Evolutionary conservation across 2,329 filamentous ascomycete genomes (phyloP), one percentile per base, ranked within the genome.

Genomic region (Sclerotinia trifoliorum): DNA sequence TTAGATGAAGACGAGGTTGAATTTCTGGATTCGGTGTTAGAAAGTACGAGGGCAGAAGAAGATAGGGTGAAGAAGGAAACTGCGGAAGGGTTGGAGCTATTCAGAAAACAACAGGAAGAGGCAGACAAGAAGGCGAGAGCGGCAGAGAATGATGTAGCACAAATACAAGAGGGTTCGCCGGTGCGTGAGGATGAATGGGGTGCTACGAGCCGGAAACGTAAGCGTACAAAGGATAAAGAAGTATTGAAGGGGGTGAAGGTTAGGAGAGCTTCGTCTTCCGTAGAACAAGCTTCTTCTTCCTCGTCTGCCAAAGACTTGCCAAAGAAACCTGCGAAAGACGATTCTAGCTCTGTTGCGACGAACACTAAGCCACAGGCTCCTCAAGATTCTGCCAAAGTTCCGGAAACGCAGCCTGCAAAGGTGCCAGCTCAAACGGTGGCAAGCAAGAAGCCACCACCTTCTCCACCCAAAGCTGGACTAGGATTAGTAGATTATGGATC

Each of bases 1-100:
- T 83, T 95, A 42, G 89, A 94, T 76, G 90, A 93, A 69, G 90
- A 93, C 76, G 92, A 94, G 80, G 83, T 90, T 63, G 90, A 90
- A 26, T 94, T 93, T 72, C 80, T 95, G 63, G 87, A 89, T 58
- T 85, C 84, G 57, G 83, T 90, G 51, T 74, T 80, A 61, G 82
- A 81, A 64, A 79, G 80, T 65, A 80, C 81, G 75, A 78, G 83
- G 48, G 78, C 76, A 6, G 86, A 86, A 73, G 87, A 89, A 76
- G 85, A 85, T 70, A 77, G 81, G 56, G 78, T 84, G 63, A 80
- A 80, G 72, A 78, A 79, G 39, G 87, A 90, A 80, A 85, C 83
- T 51, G 84, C 87, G 73, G 83, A 85, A 32, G 82, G 85, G 7
- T 77, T 90, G 24, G 80, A 80, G 71, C 79, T 79, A 39, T 90